Evolutionary conservation across 2,329 filamentous ascomycete species (phyloP), one percentile per base, ranked within the genome.

Genomic region (Fusarium tuaranense): DNA sequence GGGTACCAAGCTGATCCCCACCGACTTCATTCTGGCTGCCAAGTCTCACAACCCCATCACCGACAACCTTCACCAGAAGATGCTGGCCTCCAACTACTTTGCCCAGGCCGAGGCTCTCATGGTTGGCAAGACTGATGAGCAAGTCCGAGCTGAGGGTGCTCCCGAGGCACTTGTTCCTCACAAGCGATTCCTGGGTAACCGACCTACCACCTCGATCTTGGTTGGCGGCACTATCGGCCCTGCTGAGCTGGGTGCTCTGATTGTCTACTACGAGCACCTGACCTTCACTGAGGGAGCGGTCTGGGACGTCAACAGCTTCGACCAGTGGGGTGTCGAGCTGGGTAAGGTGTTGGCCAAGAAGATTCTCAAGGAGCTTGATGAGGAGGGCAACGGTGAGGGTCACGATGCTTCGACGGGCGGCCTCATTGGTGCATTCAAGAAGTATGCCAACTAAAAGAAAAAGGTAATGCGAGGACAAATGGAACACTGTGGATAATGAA

Each of bases 231-330:
- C 94, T 88, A 98, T 99, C 82, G 98, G 97, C 20, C 97, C 97
- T 10, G 94, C 92, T 51, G 95, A 97, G 80, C 91, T 99, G 58
- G 97, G 97, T 81, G 96, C 97, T 5, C 87, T 99, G 79, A 99
- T 99, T 79, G 96, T 95, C 76, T 99, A 98, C 90, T 99, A 99
- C 86, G 97, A 99, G 89, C 97, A 99, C 87, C 87, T 98, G 72
- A 98, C 97, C 67, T 99, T 99, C 85, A 97, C 94, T 41, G 97
- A 99, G 87, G 97, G 97, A 80, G 96, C 95, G 63, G 89, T 99
- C 83, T 99, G 97, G 97, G 97, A 98, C 87, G 98, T 99, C 89
- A 99, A 99, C 91, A 95, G 93, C 81, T 99, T 98, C 82, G 97
- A 99, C 87, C 97, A 99, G 89, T 99, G 97, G 97, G 97, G 97